Conservation (phyloP, 2,329 filamentous ascomycete genomes). For the Periconia sp. region DNA sequence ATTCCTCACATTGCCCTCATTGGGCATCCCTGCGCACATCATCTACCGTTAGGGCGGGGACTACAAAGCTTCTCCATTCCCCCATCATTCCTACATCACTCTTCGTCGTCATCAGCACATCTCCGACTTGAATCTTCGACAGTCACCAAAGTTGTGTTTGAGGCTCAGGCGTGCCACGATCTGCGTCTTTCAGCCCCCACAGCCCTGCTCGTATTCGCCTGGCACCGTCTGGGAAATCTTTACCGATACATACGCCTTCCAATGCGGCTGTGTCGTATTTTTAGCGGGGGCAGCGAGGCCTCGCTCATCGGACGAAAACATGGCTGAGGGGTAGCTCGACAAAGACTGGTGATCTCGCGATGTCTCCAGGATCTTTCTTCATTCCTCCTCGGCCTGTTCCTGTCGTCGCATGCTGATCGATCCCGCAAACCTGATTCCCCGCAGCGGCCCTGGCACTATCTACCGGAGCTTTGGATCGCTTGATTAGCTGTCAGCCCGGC, state of each 20-base stretch:
- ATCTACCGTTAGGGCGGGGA: not conserved
- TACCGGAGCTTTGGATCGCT: not conserved
- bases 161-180: not conserved
- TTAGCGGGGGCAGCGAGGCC: too few relatives aligned
- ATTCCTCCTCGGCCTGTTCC: not conserved
- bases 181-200: slow-evolving; percentile 10
- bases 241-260: slow-evolving; percentile 3
- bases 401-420: not conserved
- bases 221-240: slow-evolving; percentile 2
- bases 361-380: not conserved
- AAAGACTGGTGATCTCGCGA: too few relatives aligned
- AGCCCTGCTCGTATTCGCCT: slow-evolving; percentile 12
- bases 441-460: not conserved
- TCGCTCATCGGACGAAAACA: not conserved
- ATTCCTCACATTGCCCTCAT: too few relatives aligned
- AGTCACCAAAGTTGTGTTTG: not conserved
- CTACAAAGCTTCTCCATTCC: slow-evolving; percentile 8
- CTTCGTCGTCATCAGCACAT: not conserved
- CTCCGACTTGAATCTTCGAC: too few relatives aligned
- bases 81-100: not conserved
- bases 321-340: not conserved
- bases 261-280: slow-evolving; percentile 23
- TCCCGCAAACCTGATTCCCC: not conserved
- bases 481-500: too few relatives aligned
- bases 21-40: slow-evolving; percentile 11